phyloP scores from a whole-genome alignment of 441 rosid genomes.

The Pelargonium fulgidum region DNA sequence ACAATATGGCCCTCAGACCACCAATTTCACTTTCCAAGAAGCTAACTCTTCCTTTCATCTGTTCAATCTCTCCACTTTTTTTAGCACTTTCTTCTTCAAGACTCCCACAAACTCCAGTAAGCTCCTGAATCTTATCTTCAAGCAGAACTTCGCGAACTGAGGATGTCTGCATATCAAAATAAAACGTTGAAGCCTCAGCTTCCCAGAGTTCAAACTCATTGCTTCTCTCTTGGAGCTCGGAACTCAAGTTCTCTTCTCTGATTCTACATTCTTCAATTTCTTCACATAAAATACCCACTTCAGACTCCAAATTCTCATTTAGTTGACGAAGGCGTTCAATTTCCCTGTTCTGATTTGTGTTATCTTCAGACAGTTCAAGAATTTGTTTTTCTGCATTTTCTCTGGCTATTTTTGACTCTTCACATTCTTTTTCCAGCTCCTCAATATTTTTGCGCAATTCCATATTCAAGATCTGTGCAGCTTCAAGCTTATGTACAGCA shows the following conservation, averaged over 20 bases:
- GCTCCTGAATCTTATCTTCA: slow-evolving; percentile 53
- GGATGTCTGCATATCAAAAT: slow-evolving; percentile 56
- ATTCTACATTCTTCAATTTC: slow-evolving; percentile 47
- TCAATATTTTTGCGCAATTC: slow-evolving; percentile 48
- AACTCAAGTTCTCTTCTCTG: slow-evolving; percentile 43
- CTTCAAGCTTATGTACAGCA: slow-evolving; percentile 55
- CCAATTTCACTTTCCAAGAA: slow-evolving; percentile 48
- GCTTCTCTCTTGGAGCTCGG: slow-evolving; percentile 54
- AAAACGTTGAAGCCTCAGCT: slow-evolving; percentile 57
- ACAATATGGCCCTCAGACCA: slow-evolving; percentile 39
- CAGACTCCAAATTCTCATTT: slow-evolving; percentile 46
- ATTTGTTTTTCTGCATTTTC: slow-evolving; percentile 40
- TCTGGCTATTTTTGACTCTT: slow-evolving; percentile 37
- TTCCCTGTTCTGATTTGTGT: slow-evolving; percentile 42
- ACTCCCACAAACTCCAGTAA: slow-evolving; percentile 38
- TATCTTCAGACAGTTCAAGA: slow-evolving; percentile 33
- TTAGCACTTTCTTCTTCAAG: slow-evolving; percentile 36
- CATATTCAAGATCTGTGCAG: slow-evolving; percentile 35
- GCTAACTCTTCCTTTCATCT: slow-evolving; percentile 44
- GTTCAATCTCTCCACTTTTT: slow-evolving; percentile 33
- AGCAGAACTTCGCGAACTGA: slow-evolving; percentile 49
- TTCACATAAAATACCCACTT: slow-evolving; percentile 35
- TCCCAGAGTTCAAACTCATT: slow-evolving; percentile 65
- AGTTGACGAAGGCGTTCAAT: slow-evolving; percentile 42
- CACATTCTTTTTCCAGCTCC: slow-evolving; percentile 48